Evolutionary conservation across 192 early-diverging fungal species (phyloP), one percentile per base, ranked within the genome.

Genomic region (Coemansia sp.): DNA sequence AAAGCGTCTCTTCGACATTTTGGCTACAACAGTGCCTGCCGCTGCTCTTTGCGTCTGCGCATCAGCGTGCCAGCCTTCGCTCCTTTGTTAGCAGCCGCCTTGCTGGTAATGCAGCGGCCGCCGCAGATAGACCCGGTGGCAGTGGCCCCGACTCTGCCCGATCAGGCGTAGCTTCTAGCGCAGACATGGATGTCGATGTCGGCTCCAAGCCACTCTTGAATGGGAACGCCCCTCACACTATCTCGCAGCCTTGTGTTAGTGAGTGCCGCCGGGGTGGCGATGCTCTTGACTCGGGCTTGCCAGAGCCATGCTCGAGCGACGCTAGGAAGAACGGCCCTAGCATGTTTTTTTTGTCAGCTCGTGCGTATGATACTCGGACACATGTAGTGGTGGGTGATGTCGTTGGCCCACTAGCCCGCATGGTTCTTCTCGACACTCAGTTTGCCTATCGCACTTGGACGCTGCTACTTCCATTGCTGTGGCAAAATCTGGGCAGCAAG

Each of bases 21-120:
- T 99, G 95, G 95, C 81, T 98, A 33, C 90, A 92, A 59, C 96
- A 98, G 60, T 93, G 94, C 0, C 65, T 95, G 28, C 94, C 95
- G 63, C 72, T 99, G 13, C 67, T 99, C 9, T 65, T 98, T 58
- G 92, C 94, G 14, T 84, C 86, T 0, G 71, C 87, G 9, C 82
- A 74, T 18, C 77, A 79, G 62, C 56, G 48, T 24, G 77, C 65
- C 66, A 50, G 31, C 11, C 67, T 70, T 23, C 37, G 50, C 21
- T 40, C 73, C 35, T 74, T 53, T 67, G 60, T 48, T 18, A 18
- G 34, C 21, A 26, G 46, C n/a, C 53, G 69, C 6, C 51, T 24
- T 65, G 38, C 48, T 9, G 59, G 66, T 42, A 60, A 53, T 53
- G 31, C 59, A 50, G 63, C 50, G n/a, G 53, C 2, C 23, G 14